These are phyloP conservation scores for Pseudevernia furfuracea DNA, from an alignment of 495 filamentous ascomycete species.

Conservation along the genomic window DNA sequence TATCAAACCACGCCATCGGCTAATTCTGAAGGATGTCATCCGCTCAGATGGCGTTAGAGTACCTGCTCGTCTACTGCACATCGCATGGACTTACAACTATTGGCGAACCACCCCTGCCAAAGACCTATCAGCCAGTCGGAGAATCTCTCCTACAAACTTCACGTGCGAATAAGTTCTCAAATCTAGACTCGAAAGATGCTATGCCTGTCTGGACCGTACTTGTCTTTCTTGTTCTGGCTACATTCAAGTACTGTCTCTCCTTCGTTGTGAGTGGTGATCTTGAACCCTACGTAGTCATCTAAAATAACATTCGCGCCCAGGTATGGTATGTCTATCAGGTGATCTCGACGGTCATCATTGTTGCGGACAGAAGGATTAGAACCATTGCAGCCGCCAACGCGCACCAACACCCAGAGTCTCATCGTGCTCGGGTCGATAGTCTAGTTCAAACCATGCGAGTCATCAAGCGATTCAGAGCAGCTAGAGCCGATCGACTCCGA, in stretches of 20 bases:
- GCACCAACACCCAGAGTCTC: conserved; percentile 17
- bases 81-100: conserved; percentile 23
- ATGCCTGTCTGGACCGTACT: conserved; percentile 26
- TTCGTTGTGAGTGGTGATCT: conserved; percentile 18
- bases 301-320: conserved; percentile 9
- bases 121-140: conserved; percentile 12
- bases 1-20: neutral
- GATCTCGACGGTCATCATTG: conserved; percentile 21
- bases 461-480: conserved; percentile 16
- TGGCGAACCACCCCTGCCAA: conserved; percentile 22
- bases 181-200: conserved; percentile 5
- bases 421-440: conserved; percentile 16
- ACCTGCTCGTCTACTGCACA: conserved; percentile 26
- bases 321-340: conserved; percentile 23
- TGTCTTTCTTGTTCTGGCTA: conserved; percentile 21
- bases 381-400: conserved; percentile 20
- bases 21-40: conserved; percentile 14
- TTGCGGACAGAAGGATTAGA: conserved; percentile 18
- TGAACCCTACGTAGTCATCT: too few species aligned
- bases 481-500: conserved; percentile 8
- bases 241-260: conserved; percentile 17
- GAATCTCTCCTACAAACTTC: conserved; percentile 9
- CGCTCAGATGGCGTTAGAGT: conserved; percentile 24
- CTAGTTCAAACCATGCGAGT: conserved; percentile 13
- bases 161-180: neutral